These are phyloP conservation scores for Aegilops sharonensis DNA, from an alignment of 176 grass and related monocot species.

Conservation along the genomic window DNA sequence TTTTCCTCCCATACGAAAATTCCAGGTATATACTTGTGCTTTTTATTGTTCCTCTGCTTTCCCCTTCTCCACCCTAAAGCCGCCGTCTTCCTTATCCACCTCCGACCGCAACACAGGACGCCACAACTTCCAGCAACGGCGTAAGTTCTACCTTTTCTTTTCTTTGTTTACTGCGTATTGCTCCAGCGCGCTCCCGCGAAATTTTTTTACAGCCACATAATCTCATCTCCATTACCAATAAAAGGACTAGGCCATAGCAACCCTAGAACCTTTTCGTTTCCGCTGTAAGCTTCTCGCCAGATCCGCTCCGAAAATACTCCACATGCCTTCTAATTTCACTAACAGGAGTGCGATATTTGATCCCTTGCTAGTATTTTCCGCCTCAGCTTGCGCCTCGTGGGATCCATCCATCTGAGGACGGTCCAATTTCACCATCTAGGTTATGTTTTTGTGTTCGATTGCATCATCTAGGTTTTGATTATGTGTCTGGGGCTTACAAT, in stretches of 20 bases:
- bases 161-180: not conserved
- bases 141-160: not conserved
- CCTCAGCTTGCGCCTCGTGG: not conserved
- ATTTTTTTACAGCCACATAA: not conserved
- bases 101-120: not conserved
- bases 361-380: not conserved
- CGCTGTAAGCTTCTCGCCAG: not conserved
- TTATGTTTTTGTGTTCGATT: not conserved
- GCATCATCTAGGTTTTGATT: not conserved
- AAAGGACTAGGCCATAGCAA: not conserved
- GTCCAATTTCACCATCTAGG: not conserved
- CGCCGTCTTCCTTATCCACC: not conserved
- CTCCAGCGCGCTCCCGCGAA: not conserved
- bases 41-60: not conserved
- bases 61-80: not conserved
- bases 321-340: not conserved
- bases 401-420: not conserved
- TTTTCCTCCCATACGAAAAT: accelerated
- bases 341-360: not conserved
- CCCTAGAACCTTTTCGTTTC: not conserved
- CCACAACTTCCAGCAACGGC: not conserved
- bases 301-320: not conserved
- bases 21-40: not conserved
- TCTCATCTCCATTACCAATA: not conserved
- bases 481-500: not conserved